Conservation (phyloP, 2,329 filamentous ascomycete genomes). For the Paecilomyces fulvus region DNA sequence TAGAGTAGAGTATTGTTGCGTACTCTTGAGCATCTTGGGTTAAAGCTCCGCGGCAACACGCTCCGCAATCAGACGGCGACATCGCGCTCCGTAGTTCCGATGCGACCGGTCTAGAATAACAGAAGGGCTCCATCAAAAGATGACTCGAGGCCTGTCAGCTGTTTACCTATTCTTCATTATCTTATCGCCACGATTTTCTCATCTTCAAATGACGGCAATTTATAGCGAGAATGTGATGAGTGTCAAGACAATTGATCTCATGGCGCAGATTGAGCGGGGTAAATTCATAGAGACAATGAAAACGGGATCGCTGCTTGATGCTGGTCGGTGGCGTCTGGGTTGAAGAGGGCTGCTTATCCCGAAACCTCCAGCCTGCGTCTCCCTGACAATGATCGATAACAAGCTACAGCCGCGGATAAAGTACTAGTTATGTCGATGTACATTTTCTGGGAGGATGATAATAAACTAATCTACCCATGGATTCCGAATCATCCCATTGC, state of each 20-base stretch:
- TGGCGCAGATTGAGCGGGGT: background rate
- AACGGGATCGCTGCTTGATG: background rate
- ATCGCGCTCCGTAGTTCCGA: background rate
- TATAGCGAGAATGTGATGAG: background rate
- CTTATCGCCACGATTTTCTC: background rate
- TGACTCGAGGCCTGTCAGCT: background rate
- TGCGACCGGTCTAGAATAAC: background rate
- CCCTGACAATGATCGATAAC: background rate
- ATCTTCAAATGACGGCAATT: background rate
- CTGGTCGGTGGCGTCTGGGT: background rate
- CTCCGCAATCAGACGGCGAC: background rate
- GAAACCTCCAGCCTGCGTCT: background rate
- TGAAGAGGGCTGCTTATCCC: background rate
- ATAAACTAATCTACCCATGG: background rate
- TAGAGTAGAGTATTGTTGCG: background rate
- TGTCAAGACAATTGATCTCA: background rate
- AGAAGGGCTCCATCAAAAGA: background rate
- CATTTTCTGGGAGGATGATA: background rate
- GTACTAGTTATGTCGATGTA: background rate
- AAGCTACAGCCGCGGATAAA: background rate
- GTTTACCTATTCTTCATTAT: background rate
- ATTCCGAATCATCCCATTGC: background rate
- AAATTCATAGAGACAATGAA: background rate
- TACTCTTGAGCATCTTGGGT: background rate
- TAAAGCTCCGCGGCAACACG: background rate